These are phyloP conservation scores for Talaromyces sp. DNA, from an alignment of 2,329 filamentous ascomycete genomes.

Conservation along the genomic window DNA sequence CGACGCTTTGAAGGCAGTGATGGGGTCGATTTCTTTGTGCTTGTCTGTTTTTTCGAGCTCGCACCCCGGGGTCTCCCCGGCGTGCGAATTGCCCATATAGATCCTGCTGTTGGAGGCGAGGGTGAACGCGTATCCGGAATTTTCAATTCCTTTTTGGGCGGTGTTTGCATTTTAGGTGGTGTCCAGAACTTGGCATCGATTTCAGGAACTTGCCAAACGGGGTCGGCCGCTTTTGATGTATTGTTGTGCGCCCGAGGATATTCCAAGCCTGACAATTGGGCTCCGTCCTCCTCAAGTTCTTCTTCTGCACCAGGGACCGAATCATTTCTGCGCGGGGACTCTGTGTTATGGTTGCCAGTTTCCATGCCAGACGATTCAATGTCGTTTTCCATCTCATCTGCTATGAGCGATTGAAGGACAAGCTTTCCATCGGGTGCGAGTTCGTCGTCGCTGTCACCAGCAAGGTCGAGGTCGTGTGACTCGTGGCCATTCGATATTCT, in stretches of 20 bases:
- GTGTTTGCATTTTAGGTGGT: constrained; percentile 16
- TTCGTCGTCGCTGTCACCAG: constrained; percentile 7
- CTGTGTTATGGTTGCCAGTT: constrained; percentile 19
- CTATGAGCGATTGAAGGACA: background rate
- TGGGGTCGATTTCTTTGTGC: constrained; percentile 16
- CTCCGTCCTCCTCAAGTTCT: background rate
- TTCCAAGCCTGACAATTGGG: background rate
- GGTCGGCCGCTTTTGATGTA: constrained; percentile 17
- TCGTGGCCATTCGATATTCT: background rate
- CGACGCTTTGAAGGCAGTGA: constrained; percentile 19
- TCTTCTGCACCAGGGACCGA: constrained; percentile 12
- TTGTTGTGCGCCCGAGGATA: background rate
- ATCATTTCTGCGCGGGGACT: constrained; percentile 18
- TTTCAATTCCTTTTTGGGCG: background rate
- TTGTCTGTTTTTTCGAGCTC: constrained; percentile 17
- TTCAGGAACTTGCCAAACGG: constrained; percentile 27
- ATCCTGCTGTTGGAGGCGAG: constrained; percentile 31
- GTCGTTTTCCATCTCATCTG: constrained; percentile 7
- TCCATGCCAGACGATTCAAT: constrained; percentile 14
- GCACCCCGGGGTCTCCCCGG: constrained; percentile 18
- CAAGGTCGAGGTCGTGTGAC: background rate
- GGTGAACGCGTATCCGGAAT: constrained; percentile 14
- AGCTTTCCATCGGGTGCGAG: background rate
- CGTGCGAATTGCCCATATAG: constrained; percentile 32
- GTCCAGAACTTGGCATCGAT: constrained; percentile 22